phyloP scores from a whole-genome alignment of 345 rosid species.

The Pelargonium nanum region DNA sequence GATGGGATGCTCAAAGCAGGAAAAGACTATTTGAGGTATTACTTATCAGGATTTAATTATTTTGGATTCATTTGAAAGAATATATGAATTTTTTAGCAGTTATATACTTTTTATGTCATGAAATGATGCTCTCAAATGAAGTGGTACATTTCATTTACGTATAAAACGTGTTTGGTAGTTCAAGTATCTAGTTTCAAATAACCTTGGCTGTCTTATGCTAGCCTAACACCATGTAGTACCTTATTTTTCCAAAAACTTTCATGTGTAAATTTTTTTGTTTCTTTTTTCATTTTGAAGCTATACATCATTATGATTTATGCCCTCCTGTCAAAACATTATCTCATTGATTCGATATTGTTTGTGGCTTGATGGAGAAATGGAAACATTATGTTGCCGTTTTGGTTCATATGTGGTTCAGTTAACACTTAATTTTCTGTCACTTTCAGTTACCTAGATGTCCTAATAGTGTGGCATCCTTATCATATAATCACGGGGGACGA shows the following conservation, averaged over 20 bases:
- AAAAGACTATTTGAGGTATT: conserved; percentile 63
- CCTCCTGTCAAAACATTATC: too few species aligned
- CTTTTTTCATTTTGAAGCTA: not conserved
- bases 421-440: conserved; percentile 13
- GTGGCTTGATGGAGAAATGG: not conserved
- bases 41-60: not conserved
- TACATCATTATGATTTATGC: not conserved
- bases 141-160: not conserved
- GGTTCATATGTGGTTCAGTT: not conserved
- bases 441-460: conserved; percentile 60
- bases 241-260: not conserved
- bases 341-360: too few species aligned
- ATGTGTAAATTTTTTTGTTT: too few species aligned
- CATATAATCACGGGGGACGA: conserved; percentile 45
- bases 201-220: not conserved
- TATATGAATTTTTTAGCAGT: not conserved
- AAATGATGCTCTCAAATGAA: not conserved
- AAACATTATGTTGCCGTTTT: not conserved
- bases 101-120: not conserved
- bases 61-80: not conserved
- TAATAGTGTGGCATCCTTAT: conserved; percentile 57
- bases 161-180: not conserved
- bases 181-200: not conserved
- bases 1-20: conserved; percentile 63
- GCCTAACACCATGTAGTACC: not conserved